Evolutionary conservation across 768 basidiomycete genomes (phyloP).

Genomic region (Serendipita sp.): DNA sequence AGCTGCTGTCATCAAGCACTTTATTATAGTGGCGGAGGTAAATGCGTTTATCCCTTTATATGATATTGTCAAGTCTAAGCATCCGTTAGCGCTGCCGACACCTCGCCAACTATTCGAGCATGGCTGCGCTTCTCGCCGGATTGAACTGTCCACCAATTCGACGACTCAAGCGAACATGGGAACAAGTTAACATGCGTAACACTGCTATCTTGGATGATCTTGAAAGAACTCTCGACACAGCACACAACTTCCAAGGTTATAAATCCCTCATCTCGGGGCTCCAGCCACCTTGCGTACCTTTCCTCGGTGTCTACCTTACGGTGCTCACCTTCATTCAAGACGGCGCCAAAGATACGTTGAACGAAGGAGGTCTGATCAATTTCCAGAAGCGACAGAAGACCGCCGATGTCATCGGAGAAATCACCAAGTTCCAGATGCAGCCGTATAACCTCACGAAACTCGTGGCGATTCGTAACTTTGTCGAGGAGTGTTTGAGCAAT

Average conservation of each 20-base stretch:
- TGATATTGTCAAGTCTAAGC: background rate
- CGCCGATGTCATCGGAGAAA: slow-evolving; percentile 92
- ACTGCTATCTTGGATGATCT: slow-evolving; percentile 60
- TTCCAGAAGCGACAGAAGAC: slow-evolving; percentile 91
- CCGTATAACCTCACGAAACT: slow-evolving; percentile 73
- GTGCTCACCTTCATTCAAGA: slow-evolving; percentile 97
- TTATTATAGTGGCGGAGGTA: slow-evolving; percentile 84
- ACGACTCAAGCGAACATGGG: slow-evolving; percentile 86
- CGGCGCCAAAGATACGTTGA: slow-evolving; percentile 74
- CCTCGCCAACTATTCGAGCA: slow-evolving; percentile 90
- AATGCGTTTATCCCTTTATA: slow-evolving; percentile 18
- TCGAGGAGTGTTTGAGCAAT: slow-evolving; percentile 62
- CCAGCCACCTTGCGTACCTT: slow-evolving; percentile 88
- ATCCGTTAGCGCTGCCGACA: slow-evolving; percentile 61
- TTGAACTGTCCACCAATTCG: slow-evolving; percentile 87
- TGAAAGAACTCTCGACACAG: slow-evolving; percentile 81
- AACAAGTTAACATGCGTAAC: slow-evolving; percentile 60
- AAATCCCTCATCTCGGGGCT: slow-evolving; percentile 65
- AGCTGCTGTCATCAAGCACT: slow-evolving; percentile 68
- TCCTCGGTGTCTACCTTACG: slow-evolving; percentile 88
- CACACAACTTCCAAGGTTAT: slow-evolving; percentile 89
- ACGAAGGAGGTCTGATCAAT: slow-evolving; percentile 49
- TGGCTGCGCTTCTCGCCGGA: slow-evolving; percentile 90
- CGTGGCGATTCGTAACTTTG: slow-evolving; percentile 47
- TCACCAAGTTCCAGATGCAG: slow-evolving; percentile 86